phyloP scores from a whole-genome alignment of 2,329 filamentous ascomycete species.

The Colletotrichum viniferum region DNA sequence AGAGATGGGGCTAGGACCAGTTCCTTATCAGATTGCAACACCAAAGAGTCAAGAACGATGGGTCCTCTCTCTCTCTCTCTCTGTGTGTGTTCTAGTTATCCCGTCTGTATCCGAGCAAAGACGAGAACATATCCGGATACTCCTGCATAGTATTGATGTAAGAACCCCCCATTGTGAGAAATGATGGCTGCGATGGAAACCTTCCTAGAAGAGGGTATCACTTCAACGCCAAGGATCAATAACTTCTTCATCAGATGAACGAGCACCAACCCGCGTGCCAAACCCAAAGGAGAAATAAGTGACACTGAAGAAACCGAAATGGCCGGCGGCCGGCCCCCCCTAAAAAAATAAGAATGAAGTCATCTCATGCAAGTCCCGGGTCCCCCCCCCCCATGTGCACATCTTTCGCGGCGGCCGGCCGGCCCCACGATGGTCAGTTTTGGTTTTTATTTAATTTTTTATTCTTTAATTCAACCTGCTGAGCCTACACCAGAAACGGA shows the following conservation, averaged over 20 bases:
- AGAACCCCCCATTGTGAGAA: neutral
- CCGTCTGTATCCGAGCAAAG: neutral
- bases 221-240: neutral
- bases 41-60: neutral
- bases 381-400: constrained; percentile 9
- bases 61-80: neutral
- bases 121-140: neutral
- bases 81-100: neutral
- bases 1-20: neutral
- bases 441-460: neutral
- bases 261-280: neutral
- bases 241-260: neutral
- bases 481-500: neutral
- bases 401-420: neutral
- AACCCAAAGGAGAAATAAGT: neutral
- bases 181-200: neutral
- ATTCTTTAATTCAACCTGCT: neutral
- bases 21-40: neutral
- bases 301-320: neutral
- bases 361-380: constrained; percentile 12
- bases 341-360: constrained; percentile 2
- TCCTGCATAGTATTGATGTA: neutral
- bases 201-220: neutral
- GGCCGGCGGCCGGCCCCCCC: too few species aligned
- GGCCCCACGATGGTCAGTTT: neutral